Evolutionary conservation across 805 yeast species (phyloP).

Genomic region (Lipomyces anomalus): DNA sequence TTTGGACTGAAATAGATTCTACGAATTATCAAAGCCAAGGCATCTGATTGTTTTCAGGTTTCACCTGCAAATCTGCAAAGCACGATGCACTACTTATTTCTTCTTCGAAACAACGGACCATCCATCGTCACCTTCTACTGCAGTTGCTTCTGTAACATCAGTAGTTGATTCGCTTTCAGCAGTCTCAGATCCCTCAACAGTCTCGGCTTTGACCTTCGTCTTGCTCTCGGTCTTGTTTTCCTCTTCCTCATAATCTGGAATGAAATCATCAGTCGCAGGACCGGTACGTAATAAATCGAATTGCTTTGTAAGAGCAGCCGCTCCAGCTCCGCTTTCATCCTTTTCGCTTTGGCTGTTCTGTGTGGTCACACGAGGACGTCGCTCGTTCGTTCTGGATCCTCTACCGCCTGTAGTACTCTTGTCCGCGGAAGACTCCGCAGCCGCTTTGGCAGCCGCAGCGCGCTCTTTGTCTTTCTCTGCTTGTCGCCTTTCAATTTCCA

Average conservation of each 20-base stretch:
- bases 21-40: no score
- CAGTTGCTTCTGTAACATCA: constrained; percentile 17
- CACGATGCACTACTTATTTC: no score
- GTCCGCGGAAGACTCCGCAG: background rate
- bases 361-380: background rate
- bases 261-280: constrained; percentile 17
- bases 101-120: constrained; percentile 23
- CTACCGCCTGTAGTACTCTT: constrained; percentile 1
- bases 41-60: no score
- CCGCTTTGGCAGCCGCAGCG: background rate
- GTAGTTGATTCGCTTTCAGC: constrained; percentile 5
- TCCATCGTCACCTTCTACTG: constrained; percentile 22
- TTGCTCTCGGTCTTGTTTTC: constrained; percentile 2
- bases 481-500: constrained; percentile 50
- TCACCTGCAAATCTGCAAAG: no score
- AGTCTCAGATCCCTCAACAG: constrained; percentile 6
- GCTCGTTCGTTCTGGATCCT: background rate
- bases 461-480: constrained; percentile 10
- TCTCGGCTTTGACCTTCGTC: no score
- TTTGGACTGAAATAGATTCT: no score
- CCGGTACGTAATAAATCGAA: constrained; percentile 16
- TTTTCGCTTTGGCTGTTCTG: constrained; percentile 7
- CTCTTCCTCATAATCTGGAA: constrained; percentile 22
- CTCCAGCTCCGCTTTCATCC: constrained; percentile 8
- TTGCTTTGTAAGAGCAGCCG: constrained; percentile 10